Conservation (phyloP, 768 basidiomycete species). For the Daedaleopsis sinensis region DNA sequence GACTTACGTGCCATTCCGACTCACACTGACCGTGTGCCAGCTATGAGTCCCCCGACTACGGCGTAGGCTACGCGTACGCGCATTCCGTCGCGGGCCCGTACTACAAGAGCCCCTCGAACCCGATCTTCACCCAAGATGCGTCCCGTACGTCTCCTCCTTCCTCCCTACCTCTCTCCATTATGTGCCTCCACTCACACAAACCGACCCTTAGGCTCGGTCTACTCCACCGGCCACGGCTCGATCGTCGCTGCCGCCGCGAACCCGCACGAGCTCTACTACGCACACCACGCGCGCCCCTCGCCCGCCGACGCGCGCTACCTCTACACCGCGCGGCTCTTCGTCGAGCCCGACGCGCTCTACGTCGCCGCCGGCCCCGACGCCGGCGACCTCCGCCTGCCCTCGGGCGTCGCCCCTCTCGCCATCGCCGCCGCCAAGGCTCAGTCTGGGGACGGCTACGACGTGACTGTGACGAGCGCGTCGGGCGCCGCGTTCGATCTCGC, state of each 20-base stretch:
- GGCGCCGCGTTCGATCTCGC: conserved; percentile 1
- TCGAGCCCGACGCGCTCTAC: conserved; percentile 9
- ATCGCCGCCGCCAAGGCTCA: not conserved
- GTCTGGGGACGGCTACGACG: not conserved
- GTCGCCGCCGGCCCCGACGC: conserved; percentile 1
- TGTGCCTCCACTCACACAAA: not conserved
- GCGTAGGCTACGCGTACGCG: conserved; percentile 4
- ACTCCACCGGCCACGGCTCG: conserved; percentile 5
- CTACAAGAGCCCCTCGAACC: conserved; percentile 3
- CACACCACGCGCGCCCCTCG: conserved; percentile 6
- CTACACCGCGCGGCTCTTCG: conserved; percentile 5
- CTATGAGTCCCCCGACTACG: conserved; percentile 6
- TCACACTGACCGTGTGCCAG: not conserved
- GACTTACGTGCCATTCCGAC: not conserved
- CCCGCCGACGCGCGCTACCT: conserved; percentile 1
- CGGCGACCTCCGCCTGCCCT: conserved; percentile 3
- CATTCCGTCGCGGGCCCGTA: not conserved
- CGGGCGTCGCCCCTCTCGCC: conserved; percentile 1
- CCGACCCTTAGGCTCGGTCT: not conserved
- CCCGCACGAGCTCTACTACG: conserved; percentile 6
- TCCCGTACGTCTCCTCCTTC: not conserved
- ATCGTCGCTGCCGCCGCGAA: conserved; percentile 2
- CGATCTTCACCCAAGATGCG: conserved; percentile 3
- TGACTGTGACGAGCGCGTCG: not conserved
- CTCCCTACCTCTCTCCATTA: not conserved